Base-by-base conservation (phyloP, 2,329 filamentous ascomycete genomes). In the Didymosphaeria variabile region DNA sequence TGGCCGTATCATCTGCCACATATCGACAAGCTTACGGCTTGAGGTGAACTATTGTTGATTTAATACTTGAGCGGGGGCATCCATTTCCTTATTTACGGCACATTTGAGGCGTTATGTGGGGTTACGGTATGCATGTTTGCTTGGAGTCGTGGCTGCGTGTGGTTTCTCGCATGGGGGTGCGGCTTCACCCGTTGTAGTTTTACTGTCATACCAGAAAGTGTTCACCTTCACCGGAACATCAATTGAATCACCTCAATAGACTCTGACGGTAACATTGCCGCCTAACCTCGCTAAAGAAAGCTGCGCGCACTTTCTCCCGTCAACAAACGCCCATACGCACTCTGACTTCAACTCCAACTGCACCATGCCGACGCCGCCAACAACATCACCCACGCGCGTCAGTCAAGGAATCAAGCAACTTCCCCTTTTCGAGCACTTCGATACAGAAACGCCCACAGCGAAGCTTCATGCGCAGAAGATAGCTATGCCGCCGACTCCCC, bases 1-100 rank as follows among this genome's bases (percentile, higher is more conserved):
- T 49, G 46, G 34, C 34, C 55, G 32, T 49, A 57, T 50, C 55
- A 57, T 42, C 13, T 57, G 55, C 55, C 55, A 9, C 45, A 49
- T 15, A 49, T 57, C 29, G 55, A 57, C 23, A 44, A 32, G 17
- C 13, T 45, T n/a, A 29, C 7, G 17, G 3, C 4, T 3, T 32
- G 6, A 38, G 19, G 36, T 5, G 26, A 32, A 19, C n/a, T 7
- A 12, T 9, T 34, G 26, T 23, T 12, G 19, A 19, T 34, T n/a
- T 9, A 4, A 3, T 34, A 4, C 1, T 50, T 32, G 4, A 29
- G 26, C 9, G 17, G n/a, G 47, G n/a, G 47, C 29, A 12, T n/a
- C 29, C 17, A n/a, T 17, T n/a, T 9, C 3, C 34, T 19, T 50
- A 12, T 10, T 13, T 3, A 10, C 9, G 32, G 5, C 23, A 49